Evolutionary conservation across 805 yeast genomes (phyloP), one percentile per base, ranked within the genome.

Genomic region (Yarrowia porcina): DNA sequence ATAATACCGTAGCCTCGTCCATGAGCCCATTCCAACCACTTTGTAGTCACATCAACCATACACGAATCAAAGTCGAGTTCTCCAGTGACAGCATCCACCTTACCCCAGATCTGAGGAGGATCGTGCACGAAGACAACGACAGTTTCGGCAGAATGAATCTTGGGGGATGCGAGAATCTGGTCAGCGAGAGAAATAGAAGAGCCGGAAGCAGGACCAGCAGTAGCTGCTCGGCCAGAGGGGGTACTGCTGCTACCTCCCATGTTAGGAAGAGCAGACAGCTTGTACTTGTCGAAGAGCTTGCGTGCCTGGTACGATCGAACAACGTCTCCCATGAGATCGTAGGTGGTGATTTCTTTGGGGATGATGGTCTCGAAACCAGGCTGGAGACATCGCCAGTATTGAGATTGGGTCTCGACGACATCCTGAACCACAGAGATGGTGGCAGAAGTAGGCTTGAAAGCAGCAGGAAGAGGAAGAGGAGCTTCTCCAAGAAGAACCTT

Each of bases 401-500:
- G 83, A 0, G 96, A 84, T 72, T 94, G 99, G 44, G 84, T 75
- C 67, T 84, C 83, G 47, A 87, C 81, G 3, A 94, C 97, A 69
- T 88, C 88, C 67, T 88, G 90, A 18, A 94, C 83, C 18, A 87
- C 89, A 69, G 85, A 88, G 3, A 94, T 79, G 0, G 97, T 88
- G 66, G 88, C 92, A 8, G 84, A 75, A 63, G 84, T 85, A 0
- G 97, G 97, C 60, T 84, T 80, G 39, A 78, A 77, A 5, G 84
- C 80, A 39, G 83, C 81, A 35, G 91, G 79, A 67, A 83, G 83
- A n/a, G 61, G 61, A 7, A 65, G 67, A 0, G 99, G 98, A 3
- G 98, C 96, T 72, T 94, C 98, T 6, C 99, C 99, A 18, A 94
- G 81, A 50, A 94, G 78, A 0, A 89, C 93, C 72, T 91, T 90